Evolutionary conservation across 371 early-diverging fungal species (phyloP), one percentile per base, ranked within the genome.

Genomic region (Circinella umbellata): DNA sequence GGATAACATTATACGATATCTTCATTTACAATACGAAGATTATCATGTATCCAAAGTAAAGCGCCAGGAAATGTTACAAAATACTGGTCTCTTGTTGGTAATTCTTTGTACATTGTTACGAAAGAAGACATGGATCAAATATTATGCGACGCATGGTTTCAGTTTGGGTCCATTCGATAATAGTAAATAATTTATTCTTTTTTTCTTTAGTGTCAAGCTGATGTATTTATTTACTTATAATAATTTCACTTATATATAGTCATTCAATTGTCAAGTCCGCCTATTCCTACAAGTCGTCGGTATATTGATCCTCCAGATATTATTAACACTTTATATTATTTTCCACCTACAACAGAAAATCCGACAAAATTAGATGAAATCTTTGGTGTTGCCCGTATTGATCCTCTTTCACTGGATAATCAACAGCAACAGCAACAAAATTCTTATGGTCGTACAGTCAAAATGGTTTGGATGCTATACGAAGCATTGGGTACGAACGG

Each of bases 11-110:
- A 68, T 90, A 20, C 74, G 77, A 8, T 78, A 80, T 20, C 66
- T 93, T 3, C 93, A 93, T 72, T 73, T 92, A 0, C 76, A 90
- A 10, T 88, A 86, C 66, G 90, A 92, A 68, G 90, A 93, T 57
- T 76, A 89, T 36, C 86, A 85, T 14, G 68, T 91, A 37, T 78
- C 85, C 39, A 70, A 78, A 18, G 65, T 80, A 5, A 79, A 67
- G n/a, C 37, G 75, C 20, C 63, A 64, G 6, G 55, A 70, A 8
- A 76, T 77, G 14, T 35, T 71, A 17, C 67, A 67, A 9, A 51
- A 74, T n/a, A 64, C 88, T 47, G 82, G 77, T 2, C 76, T 74
- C 10, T 69, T 92, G 1, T 68, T 92, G 48, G 59, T 79, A 7
- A 76, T 84, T 35, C 57, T 89, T n/a, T 76, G 86, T 2, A 49